These are phyloP conservation scores for Erodium maritimum DNA, from an alignment of 345 rosid species.

Conservation along the genomic window DNA sequence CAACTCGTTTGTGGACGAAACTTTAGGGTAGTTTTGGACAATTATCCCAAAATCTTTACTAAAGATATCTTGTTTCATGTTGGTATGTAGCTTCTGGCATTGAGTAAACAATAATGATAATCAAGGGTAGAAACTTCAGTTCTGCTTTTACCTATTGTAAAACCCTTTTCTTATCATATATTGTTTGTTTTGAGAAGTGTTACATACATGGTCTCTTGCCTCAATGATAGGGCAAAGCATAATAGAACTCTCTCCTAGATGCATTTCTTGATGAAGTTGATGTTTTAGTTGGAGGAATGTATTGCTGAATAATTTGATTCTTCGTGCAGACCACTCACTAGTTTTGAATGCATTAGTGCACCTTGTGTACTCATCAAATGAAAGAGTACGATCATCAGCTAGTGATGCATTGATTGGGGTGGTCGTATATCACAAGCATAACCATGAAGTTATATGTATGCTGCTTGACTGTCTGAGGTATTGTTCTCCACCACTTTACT, in stretches of 20 bases:
- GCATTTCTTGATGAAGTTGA: too few relatives aligned
- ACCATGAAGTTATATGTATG: slow-evolving; percentile 53
- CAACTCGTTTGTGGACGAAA: too few relatives aligned
- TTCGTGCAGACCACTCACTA: slow-evolving; percentile 52
- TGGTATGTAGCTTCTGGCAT: not conserved
- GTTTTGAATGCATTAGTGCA: slow-evolving; percentile 52
- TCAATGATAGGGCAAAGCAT: too few relatives aligned
- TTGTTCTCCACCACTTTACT: not conserved
- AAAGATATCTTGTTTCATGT: not conserved
- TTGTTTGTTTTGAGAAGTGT: too few relatives aligned
- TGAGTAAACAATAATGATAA: not conserved
- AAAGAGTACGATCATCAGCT: slow-evolving; percentile 30
- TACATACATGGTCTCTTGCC: too few relatives aligned
- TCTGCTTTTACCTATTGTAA: not conserved
- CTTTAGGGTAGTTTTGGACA: too few relatives aligned
- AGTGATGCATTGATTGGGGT: slow-evolving; percentile 40
- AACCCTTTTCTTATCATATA: not conserved
- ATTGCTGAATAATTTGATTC: too few relatives aligned
- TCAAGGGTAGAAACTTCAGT: not conserved
- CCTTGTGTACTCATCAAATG: slow-evolving; percentile 45
- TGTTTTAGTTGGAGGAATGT: too few relatives aligned
- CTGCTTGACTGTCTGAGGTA: slow-evolving; percentile 79
- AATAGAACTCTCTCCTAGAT: too few relatives aligned
- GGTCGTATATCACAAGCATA: slow-evolving; percentile 47
- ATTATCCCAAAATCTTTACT: not conserved